These are phyloP conservation scores for Lathyrus aphaca DNA, from an alignment of 306 rosid genomes.

Conservation along the genomic window DNA sequence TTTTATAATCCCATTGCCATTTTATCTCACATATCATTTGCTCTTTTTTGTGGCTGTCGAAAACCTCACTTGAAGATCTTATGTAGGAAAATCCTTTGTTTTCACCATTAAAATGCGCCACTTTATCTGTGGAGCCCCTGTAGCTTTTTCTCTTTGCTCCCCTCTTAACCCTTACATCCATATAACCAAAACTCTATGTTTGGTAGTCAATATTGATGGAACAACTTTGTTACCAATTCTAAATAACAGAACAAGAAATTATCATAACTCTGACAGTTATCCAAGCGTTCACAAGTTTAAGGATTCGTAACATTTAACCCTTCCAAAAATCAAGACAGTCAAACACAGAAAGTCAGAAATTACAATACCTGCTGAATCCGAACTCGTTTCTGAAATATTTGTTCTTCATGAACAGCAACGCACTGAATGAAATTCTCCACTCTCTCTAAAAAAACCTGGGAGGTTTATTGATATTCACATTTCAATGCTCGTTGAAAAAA, in stretches of 20 bases:
- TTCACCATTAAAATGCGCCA: too few relatives aligned
- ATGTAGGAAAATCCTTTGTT: too few relatives aligned
- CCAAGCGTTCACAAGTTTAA: slow-evolving; percentile 6
- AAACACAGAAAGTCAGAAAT: slow-evolving; percentile 31
- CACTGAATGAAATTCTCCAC: slow-evolving; percentile 87
- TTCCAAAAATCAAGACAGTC: slow-evolving; percentile 4
- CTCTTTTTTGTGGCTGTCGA: too few relatives aligned
- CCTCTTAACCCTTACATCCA: too few relatives aligned
- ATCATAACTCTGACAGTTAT: slow-evolving; percentile 14
- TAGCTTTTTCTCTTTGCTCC: too few relatives aligned
- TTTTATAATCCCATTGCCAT: too few relatives aligned
- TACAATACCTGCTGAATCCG: slow-evolving; percentile 84
- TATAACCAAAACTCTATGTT: too few relatives aligned
- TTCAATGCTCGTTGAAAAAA: slow-evolving; percentile 32
- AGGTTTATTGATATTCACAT: slow-evolving; percentile 34
- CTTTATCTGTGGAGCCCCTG: too few relatives aligned
- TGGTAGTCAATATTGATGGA: slow-evolving; percentile 1
- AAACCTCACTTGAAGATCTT: too few relatives aligned
- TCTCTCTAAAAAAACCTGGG: slow-evolving; percentile 78
- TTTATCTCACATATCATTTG: too few relatives aligned
- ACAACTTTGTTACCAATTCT: slow-evolving; percentile 26
- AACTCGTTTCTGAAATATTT: slow-evolving; percentile 89
- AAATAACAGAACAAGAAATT: slow-evolving; percentile 28
- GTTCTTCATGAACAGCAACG: slow-evolving; percentile 79
- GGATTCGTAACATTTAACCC: slow-evolving; percentile 11